These are phyloP conservation scores for Centella asiatica DNA, from an alignment of 129 eudicot genomes.

Conservation along the genomic window DNA sequence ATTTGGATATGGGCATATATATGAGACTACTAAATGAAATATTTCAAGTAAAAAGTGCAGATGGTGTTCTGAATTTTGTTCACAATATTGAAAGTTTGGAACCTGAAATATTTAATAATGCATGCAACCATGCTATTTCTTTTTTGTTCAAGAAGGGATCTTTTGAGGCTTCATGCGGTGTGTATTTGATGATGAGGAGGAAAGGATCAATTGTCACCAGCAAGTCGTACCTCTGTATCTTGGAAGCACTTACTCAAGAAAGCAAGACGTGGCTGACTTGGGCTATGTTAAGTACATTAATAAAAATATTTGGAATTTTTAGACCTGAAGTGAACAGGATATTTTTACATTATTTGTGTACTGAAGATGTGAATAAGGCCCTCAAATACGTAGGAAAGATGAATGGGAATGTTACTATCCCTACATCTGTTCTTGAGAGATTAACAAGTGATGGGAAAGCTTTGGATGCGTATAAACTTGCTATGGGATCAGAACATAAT, in stretches of 20 bases:
- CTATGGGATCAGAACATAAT: constrained; percentile 40
- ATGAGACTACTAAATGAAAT: constrained; percentile 30
- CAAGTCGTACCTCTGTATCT: constrained; percentile 28
- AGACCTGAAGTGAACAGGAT: constrained; percentile 35
- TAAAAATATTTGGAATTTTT: constrained; percentile 43
- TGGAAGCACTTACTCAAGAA: constrained; percentile 33
- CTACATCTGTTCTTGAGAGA: constrained; percentile 29
- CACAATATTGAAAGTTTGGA: constrained; percentile 17
- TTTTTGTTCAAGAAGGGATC: constrained; percentile 44
- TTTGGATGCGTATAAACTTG: constrained; percentile 59
- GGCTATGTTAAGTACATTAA: constrained; percentile 34
- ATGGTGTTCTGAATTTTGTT: constrained; percentile 36
- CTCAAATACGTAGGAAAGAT: constrained; percentile 35
- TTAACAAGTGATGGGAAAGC: constrained; percentile 40
- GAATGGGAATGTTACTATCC: constrained; percentile 27
- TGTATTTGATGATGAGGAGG: constrained; percentile 37
- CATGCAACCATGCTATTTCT: constrained; percentile 46
- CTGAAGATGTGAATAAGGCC: constrained; percentile 44
- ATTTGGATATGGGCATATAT: constrained; percentile 27
- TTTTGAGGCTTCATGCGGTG: constrained; percentile 27
- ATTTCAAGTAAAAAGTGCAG: constrained; percentile 27
- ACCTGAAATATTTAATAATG: constrained; percentile 20
- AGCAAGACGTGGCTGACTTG: constrained; percentile 15
- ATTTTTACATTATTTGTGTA: constrained; percentile 46
- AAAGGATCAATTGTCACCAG: constrained; percentile 26